Evolutionary conservation across 75 land plant genomes (phyloP).

Genomic region (Cunninghamia lanceolata): DNA sequence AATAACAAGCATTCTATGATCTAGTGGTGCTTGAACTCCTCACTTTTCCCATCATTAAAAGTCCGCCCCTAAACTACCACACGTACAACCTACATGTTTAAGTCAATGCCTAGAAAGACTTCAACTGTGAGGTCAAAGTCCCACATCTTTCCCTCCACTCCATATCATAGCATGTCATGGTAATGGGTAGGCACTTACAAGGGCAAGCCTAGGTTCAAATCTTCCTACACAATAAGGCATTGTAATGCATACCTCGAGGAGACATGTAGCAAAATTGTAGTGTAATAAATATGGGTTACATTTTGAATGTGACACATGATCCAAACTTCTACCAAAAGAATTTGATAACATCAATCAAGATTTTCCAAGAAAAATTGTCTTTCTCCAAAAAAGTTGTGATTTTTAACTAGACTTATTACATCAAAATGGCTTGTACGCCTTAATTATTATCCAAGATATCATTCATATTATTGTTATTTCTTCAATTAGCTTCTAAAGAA

Average conservation of each 20-base stretch:
- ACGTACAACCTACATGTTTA: too few relatives aligned
- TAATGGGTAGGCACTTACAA: background rate
- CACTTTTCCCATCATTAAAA: background rate
- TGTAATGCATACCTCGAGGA: background rate
- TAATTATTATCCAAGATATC: background rate
- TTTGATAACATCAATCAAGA: background rate
- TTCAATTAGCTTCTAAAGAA: background rate
- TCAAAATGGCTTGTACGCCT: background rate
- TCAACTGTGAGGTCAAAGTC: background rate
- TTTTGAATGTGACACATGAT: background rate
- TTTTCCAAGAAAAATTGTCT: background rate
- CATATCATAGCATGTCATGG: background rate
- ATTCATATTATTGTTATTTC: background rate
- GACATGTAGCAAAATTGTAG: background rate
- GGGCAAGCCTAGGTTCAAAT: background rate
- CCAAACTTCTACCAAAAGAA: background rate
- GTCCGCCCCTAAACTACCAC: background rate
- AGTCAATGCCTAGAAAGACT: too few relatives aligned
- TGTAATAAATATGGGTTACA: background rate
- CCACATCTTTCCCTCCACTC: background rate
- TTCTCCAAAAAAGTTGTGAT: background rate
- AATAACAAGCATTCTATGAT: too few relatives aligned
- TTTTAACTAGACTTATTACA: background rate
- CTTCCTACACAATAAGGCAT: background rate
- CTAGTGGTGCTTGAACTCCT: too few relatives aligned